Evolutionary conservation across 768 basidiomycete species (phyloP).

Genomic region (Steccherinum ochraceum): DNA sequence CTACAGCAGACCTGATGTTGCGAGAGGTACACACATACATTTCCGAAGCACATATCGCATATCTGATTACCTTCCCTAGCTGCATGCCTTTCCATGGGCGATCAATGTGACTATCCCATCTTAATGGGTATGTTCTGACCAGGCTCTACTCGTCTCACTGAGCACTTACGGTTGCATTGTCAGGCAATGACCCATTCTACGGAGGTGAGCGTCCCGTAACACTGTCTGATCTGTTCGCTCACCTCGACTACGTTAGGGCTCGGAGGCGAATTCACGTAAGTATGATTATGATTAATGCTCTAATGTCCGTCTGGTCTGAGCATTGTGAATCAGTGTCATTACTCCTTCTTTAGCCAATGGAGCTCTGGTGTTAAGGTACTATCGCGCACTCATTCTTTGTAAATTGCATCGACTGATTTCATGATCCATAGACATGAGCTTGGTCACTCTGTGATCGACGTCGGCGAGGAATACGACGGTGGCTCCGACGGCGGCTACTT

Average conservation of each 20-base stretch:
- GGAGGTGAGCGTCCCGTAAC: slow-evolving; percentile 45
- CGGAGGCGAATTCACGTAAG: slow-evolving; percentile 75
- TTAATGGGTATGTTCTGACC: slow-evolving; percentile 44
- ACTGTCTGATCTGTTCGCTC: no score
- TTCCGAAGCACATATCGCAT: not conserved
- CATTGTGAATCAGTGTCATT: slow-evolving; percentile 48
- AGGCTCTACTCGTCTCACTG: not conserved
- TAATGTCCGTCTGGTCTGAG: not conserved
- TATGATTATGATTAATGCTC: slow-evolving; percentile 1
- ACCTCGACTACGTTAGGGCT: slow-evolving; percentile 38
- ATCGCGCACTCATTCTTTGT: not conserved
- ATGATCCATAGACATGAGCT: slow-evolving; percentile 50
- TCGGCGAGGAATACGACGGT: slow-evolving; percentile 83
- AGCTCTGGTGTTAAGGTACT: slow-evolving; percentile 58
- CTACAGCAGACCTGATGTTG: slow-evolving; percentile 60
- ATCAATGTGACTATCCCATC: slow-evolving; percentile 70
- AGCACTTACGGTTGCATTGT: not conserved
- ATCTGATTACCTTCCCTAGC: slow-evolving; percentile 19
- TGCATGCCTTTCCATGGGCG: slow-evolving; percentile 59
- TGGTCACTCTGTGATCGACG: slow-evolving; percentile 71
- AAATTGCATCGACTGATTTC: not conserved
- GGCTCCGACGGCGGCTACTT: slow-evolving; percentile 69
- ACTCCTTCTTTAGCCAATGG: slow-evolving; percentile 73
- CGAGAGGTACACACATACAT: slow-evolving; percentile 22
- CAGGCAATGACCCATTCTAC: slow-evolving; percentile 74